Base-by-base conservation (phyloP, 306 rosid genomes). In the Quercus dentata region DNA sequence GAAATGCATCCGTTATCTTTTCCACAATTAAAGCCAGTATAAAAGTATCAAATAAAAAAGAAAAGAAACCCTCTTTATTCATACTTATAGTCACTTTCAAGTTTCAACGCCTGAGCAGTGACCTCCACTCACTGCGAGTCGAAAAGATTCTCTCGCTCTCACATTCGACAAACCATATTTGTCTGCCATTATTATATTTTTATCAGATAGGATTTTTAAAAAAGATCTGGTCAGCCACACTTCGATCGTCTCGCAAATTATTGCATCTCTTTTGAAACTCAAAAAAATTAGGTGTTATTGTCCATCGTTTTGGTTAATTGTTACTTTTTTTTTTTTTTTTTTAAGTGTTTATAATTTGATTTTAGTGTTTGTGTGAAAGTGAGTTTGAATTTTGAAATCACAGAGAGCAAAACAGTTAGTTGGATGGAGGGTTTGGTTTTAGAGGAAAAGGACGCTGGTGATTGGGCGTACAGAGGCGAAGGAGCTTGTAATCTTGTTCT, bases 401-500 rank as follows among this genome's bases (percentile, higher is more conserved):
- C 74, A 83, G 92, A 56, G 58, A 71, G 35, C 28, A 35, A 63
- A 30, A 12, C 18, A 69, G 46, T 27, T 13, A 2, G 33, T 74
- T 68, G 63, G 56, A 93, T 91, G 98, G 97, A 67, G 72, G 52
- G 84, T 85, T 61, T 79, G 62, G 59, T 76, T 80, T 74, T 93
- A 56, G 76, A 77, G 21, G 73, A 75, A 67, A 76, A 83, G 28
- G 91, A 96, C 28, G 94, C 94, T 31, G 85, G 56, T 81, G 87
- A 89, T 51, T 93, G 97, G 97, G 84, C 79, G 80, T 93, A 93
- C 83, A 87, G 92, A 85, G 99, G 99, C 75, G 99, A 96, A 91
- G 99, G 99, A 79, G 97, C 98, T 78, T 93, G 90, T 27, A 96
- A 96, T 87, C 83, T 96, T 55, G 97, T 93, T 73, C 94, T 96